Evolutionary conservation across 2,329 filamentous ascomycete species (phyloP).

Genomic region (Phyllosticta citribraziliensis): DNA sequence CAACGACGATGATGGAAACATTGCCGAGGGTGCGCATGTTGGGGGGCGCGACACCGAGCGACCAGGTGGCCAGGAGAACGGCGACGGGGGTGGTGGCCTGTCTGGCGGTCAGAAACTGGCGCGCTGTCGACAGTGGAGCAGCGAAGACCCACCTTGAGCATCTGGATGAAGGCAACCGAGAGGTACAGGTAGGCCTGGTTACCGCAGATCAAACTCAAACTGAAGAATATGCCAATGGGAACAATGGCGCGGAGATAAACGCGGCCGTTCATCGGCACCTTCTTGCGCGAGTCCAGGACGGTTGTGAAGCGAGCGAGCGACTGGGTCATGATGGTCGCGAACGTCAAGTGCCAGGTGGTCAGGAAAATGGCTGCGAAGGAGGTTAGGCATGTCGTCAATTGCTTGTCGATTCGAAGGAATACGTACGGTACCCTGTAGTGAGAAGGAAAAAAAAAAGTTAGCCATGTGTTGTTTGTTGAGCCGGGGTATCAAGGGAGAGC

Average conservation of each 20-base stretch:
- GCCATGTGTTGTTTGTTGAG: constrained; percentile 11
- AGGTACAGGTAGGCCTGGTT: constrained; percentile 94
- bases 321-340: constrained; percentile 92
- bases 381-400: constrained; percentile 31
- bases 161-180: constrained; percentile 95
- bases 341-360: constrained; percentile 81
- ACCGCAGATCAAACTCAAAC: constrained; percentile 88
- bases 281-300: constrained; percentile 86
- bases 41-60: constrained; percentile 70
- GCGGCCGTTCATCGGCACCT: constrained; percentile 91
- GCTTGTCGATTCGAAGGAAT: neutral
- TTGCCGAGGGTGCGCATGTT: constrained; percentile 84
- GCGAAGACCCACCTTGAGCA: constrained; percentile 72
- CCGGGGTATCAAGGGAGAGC: constrained; percentile 21
- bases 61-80: constrained; percentile 82
- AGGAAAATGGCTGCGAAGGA: constrained; percentile 59
- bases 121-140: constrained; percentile 8
- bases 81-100: constrained; percentile 91
- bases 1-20: constrained; percentile 87
- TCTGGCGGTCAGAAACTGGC: constrained; percentile 7
- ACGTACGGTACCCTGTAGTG: constrained; percentile 37
- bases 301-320: constrained; percentile 81
- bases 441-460: constrained; percentile 17
- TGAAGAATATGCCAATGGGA: constrained; percentile 93
- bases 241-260: constrained; percentile 91